phyloP scores from a whole-genome alignment of 306 rosid genomes.

The Arachis stenosperma region DNA sequence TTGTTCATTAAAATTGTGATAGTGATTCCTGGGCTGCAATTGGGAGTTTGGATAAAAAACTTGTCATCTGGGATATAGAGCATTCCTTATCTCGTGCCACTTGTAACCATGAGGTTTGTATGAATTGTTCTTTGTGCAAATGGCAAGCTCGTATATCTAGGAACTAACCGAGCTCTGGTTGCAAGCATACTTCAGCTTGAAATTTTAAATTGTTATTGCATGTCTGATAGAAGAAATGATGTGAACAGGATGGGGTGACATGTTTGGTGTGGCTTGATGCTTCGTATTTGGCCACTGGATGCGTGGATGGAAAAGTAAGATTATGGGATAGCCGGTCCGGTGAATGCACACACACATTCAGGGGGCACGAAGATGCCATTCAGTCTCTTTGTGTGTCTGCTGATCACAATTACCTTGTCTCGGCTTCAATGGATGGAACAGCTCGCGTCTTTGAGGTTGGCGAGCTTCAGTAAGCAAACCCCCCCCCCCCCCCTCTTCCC shows the following conservation, averaged over 20 bases:
- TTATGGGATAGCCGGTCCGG: conserved; percentile 86
- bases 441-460: conserved; percentile 82
- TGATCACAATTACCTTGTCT: conserved; percentile 64
- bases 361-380: conserved; percentile 67
- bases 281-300: conserved; percentile 71
- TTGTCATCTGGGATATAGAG: no score
- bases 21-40: conserved; percentile 47
- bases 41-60: no score
- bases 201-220: no score
- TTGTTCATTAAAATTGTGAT: conserved; percentile 39
- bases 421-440: conserved; percentile 73
- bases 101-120: conserved; percentile 56
- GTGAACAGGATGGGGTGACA: conserved; percentile 75
- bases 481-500: neutral
- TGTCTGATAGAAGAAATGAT: conserved; percentile 29
- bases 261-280: conserved; percentile 83
- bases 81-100: no score
- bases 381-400: conserved; percentile 73
- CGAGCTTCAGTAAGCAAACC: conserved; percentile 47
- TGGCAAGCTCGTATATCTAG: no score
- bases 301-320: conserved; percentile 74
- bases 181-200: neutral
- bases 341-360: conserved; percentile 68
- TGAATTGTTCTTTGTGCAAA: no score
- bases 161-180: neutral